phyloP scores from a whole-genome alignment of 169 alveolate genomes.

The Cryptosporidium ubiquitum region DNA sequence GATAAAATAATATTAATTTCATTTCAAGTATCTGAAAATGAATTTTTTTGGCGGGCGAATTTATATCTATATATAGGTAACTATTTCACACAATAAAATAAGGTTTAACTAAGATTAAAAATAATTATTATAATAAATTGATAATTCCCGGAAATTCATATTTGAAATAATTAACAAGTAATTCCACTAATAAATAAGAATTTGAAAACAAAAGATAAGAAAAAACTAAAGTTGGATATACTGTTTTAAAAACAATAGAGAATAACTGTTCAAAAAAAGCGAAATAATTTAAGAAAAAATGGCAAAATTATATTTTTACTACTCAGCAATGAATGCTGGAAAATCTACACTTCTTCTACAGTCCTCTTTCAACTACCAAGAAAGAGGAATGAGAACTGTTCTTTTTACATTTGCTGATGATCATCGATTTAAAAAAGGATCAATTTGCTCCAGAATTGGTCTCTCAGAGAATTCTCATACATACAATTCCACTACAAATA shows the following conservation, averaged over 20 bases:
- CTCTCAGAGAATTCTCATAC: slow-evolving; percentile 28
- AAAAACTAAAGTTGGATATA: not conserved
- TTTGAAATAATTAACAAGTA: not conserved
- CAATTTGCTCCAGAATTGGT: slow-evolving; percentile 50
- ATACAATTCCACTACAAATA: not conserved
- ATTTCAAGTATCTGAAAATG: slow-evolving; percentile 1
- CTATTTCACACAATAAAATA: not conserved
- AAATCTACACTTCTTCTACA: slow-evolving; percentile 58
- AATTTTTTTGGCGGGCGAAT: not conserved
- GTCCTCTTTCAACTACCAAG: slow-evolving; percentile 57
- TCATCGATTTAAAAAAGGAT: not conserved
- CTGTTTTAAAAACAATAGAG: not conserved
- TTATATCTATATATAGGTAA: not conserved
- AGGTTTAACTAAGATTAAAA: not conserved
- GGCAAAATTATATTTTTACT: slow-evolving; percentile 60
- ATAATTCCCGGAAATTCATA: too few species aligned
- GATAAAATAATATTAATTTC: not conserved
- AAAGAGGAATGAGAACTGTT: slow-evolving; percentile 56
- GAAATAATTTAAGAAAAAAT: not conserved
- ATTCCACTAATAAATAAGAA: not conserved
- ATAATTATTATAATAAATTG: not conserved
- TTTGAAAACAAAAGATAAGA: not conserved
- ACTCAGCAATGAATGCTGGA: slow-evolving; percentile 75
- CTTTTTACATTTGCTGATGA: slow-evolving; percentile 22
- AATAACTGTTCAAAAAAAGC: not conserved